Percentiles rank a stretch among this genome's conserved stretches.
Evolutionary conservation across 176 grass and related monocot genomes (phyloP).

Genomic region (barley (Hordeum vulgare)): MorexV3_pseudomolecules_assembly NC_058521.1:386592164-386592663

Average conservation of each 20-base stretch:
- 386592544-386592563: slow-evolving; percentile 75
- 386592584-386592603: slow-evolving; percentile 73
- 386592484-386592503: background rate
- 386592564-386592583: slow-evolving; percentile 91
- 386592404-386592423: too few species aligned
- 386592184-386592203: too few species aligned
- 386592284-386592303: background rate
- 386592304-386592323: background rate
- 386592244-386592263: background rate
- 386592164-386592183: too few species aligned
- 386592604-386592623: slow-evolving; percentile 2
- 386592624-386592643: background rate
- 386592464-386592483: background rate
- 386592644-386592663: slow-evolving; percentile 9
- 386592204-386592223: too few species aligned
- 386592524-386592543: slow-evolving; percentile 61
- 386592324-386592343: background rate
- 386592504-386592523: background rate
- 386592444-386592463: background rate
- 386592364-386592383: background rate
- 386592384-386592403: background rate
- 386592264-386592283: background rate
- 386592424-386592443: slow-evolving; percentile 13
- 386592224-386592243: background rate
- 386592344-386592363: background rate